A percentile compares a stretch with the other conserved stretches of the same genome.
phyloP scores from a whole-genome alignment of 1,139 yeast genomes.

The Magnusiomyces suaveolens region DNA sequence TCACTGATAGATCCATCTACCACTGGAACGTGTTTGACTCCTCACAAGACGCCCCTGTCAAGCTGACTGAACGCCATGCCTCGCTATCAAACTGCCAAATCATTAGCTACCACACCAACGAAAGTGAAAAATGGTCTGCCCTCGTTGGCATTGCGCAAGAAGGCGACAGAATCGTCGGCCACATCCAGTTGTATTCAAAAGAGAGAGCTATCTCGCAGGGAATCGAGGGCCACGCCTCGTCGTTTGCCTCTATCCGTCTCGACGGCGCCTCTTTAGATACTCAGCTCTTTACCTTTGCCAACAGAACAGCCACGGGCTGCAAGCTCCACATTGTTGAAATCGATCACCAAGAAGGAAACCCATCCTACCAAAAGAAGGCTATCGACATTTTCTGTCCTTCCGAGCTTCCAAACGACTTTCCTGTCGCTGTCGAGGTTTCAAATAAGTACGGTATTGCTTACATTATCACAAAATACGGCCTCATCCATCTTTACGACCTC shows the following conservation, averaged over 20 bases:
- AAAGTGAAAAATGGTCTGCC: constrained; percentile 84
- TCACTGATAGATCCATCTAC: constrained; percentile 66
- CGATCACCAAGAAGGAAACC: constrained; percentile 80
- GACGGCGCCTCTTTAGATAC: constrained; percentile 70
- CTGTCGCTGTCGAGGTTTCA: constrained; percentile 83
- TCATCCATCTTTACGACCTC: constrained; percentile 88
- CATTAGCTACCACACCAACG: constrained; percentile 80
- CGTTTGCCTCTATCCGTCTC: constrained; percentile 66
- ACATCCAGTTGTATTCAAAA: constrained; percentile 83
- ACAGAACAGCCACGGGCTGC: constrained; percentile 76
- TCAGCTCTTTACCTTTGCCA: constrained; percentile 78
- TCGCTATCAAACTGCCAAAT: constrained; percentile 75
- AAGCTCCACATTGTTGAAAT: constrained; percentile 90
- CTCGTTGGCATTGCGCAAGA: constrained; percentile 92
- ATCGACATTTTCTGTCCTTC: constrained; percentile 95
- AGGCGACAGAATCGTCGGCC: constrained; percentile 91
- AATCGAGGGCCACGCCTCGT: constrained; percentile 95
- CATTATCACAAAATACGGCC: constrained; percentile 89
- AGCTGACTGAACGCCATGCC: constrained; percentile 76
- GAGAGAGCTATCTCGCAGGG: constrained; percentile 91
- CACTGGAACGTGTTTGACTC: constrained; percentile 84
- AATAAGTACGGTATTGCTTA: constrained; percentile 79
- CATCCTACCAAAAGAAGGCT: constrained; percentile 82
- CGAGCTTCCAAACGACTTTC: constrained; percentile 94
- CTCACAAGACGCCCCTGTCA: constrained; percentile 64